These are phyloP conservation scores for Komagataella phaffii DNA, from an alignment of 805 yeast genomes.

Conservation along the genomic window DNA sequence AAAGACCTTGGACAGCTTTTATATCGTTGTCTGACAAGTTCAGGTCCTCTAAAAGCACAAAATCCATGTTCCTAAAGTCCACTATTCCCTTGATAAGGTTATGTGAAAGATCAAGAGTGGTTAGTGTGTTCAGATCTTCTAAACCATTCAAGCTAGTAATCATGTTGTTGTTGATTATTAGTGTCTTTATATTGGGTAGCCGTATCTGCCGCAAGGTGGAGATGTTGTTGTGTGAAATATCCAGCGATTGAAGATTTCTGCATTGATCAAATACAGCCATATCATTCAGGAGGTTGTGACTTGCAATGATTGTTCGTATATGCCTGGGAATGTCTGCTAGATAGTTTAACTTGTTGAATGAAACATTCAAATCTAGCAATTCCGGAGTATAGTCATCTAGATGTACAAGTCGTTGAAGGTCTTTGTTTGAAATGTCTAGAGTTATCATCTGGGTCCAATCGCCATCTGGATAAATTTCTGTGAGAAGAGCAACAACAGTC, in stretches of 20 bases:
- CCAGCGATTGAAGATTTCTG: constrained; percentile 26
- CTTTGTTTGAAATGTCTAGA: constrained; percentile 20
- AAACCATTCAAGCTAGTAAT: constrained; percentile 24
- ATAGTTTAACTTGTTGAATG: constrained; percentile 26
- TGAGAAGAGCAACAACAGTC: constrained; percentile 29
- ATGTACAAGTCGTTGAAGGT: constrained; percentile 27
- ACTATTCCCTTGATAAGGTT: constrained; percentile 26
- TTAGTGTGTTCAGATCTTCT: constrained; percentile 23
- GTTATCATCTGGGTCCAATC: constrained; percentile 28
- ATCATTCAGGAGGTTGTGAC: constrained; percentile 24
- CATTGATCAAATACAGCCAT: constrained; percentile 26
- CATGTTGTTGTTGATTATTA: constrained; percentile 23
- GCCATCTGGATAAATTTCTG: constrained; percentile 24
- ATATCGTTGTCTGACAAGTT: constrained; percentile 29
- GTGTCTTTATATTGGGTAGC: constrained; percentile 27
- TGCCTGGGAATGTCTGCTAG: constrained; percentile 30
- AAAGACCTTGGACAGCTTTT: constrained; percentile 19
- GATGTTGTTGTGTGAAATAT: constrained; percentile 24
- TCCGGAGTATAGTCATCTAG: constrained; percentile 31
- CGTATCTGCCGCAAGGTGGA: constrained; percentile 22
- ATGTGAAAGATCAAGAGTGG: constrained; percentile 24
- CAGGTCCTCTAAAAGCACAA: constrained; percentile 29
- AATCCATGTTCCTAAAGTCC: constrained; percentile 19
- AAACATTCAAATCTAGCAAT: constrained; percentile 23
- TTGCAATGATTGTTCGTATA: constrained; percentile 23